phyloP scores from a whole-genome alignment of 495 filamentous ascomycete species.

The Penicillium turbatum region DNA sequence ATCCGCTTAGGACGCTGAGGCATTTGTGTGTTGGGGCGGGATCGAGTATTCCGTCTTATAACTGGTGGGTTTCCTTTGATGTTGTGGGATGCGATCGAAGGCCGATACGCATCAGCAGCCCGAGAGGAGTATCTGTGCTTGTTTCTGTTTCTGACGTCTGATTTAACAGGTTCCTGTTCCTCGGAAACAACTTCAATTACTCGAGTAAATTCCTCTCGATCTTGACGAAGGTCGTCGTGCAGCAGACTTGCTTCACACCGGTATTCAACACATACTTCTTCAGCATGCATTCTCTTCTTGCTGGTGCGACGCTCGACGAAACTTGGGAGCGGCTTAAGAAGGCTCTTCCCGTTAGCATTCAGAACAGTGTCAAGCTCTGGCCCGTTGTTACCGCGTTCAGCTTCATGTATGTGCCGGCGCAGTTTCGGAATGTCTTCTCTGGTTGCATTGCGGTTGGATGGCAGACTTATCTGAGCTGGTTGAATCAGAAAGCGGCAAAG shows the following conservation, averaged over 20 bases:
- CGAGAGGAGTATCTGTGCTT: not conserved
- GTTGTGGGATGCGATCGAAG: not conserved
- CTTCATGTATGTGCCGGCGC: slow-evolving; percentile 75
- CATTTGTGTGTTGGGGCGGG: slow-evolving; percentile 69
- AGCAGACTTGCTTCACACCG: slow-evolving; percentile 79
- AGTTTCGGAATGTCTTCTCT: slow-evolving; percentile 75
- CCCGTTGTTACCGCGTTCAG: slow-evolving; percentile 82
- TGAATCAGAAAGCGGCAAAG: slow-evolving; percentile 70
- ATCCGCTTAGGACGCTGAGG: slow-evolving; percentile 63
- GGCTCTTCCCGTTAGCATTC: slow-evolving; percentile 70
- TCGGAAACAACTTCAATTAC: slow-evolving; percentile 78
- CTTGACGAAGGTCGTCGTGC: slow-evolving; percentile 70
- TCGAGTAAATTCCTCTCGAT: slow-evolving; percentile 64
- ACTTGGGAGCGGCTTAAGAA: slow-evolving; percentile 64
- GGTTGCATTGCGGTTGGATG: slow-evolving; percentile 77
- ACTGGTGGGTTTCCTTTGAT: slow-evolving; percentile 55
- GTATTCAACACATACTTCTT: slow-evolving; percentile 93
- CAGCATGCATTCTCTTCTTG: slow-evolving; percentile 67
- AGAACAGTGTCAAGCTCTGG: slow-evolving; percentile 86
- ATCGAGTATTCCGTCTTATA: slow-evolving; percentile 71
- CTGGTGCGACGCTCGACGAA: slow-evolving; percentile 53
- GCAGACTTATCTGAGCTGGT: slow-evolving; percentile 83
- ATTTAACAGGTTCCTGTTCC: slow-evolving; percentile 66
- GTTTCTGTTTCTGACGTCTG: not conserved
- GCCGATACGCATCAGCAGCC: not conserved